Percentiles rank a stretch among this genome's conserved stretches.
phyloP scores from a whole-genome alignment of 345 rosid genomes.

The Pseudoturritis turrita region DNA sequence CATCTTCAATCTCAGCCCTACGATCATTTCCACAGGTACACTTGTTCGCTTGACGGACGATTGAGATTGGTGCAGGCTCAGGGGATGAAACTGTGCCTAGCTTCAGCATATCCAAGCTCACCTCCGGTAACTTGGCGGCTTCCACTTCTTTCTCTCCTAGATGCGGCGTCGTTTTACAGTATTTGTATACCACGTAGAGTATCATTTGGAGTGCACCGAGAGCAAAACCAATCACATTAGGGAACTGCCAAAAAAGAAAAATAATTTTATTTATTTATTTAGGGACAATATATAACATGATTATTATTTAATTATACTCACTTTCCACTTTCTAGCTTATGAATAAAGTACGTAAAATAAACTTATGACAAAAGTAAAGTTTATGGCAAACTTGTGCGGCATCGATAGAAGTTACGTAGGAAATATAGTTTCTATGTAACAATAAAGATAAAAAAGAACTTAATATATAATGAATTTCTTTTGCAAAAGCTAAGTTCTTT shows the following conservation, averaged over 20 bases:
- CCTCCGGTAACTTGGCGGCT: conserved; percentile 32
- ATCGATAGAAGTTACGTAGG: conserved; percentile 36
- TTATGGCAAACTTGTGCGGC: conserved; percentile 55
- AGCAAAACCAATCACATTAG: conserved; percentile 44
- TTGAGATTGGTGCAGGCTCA: conserved; percentile 11
- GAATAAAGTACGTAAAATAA: conserved; percentile 40
- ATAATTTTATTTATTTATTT: not conserved
- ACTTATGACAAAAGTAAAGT: conserved; percentile 37
- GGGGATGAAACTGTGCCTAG: conserved; percentile 27
- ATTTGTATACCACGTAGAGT: conserved; percentile 41
- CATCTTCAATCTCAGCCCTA: conserved; percentile 23
- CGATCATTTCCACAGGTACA: conserved; percentile 31
- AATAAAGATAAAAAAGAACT: conserved; percentile 17
- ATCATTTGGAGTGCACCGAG: conserved; percentile 56
- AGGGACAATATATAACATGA: not conserved
- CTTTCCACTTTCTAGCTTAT: conserved; percentile 32
- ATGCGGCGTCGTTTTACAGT: conserved; percentile 31
- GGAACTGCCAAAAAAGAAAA: conserved; percentile 31
- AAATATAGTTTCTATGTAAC: conserved; percentile 19
- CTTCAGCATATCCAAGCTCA: conserved; percentile 29
- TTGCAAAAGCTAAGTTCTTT: conserved; percentile 25
- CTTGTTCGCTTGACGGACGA: conserved; percentile 22
- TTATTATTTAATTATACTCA: conserved; percentile 2
- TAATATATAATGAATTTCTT: conserved; percentile 10
- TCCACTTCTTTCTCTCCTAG: conserved; percentile 30